phyloP scores from a whole-genome alignment of 2,329 filamentous ascomycete genomes.

The Dactylonectria macrodidyma region DNA sequence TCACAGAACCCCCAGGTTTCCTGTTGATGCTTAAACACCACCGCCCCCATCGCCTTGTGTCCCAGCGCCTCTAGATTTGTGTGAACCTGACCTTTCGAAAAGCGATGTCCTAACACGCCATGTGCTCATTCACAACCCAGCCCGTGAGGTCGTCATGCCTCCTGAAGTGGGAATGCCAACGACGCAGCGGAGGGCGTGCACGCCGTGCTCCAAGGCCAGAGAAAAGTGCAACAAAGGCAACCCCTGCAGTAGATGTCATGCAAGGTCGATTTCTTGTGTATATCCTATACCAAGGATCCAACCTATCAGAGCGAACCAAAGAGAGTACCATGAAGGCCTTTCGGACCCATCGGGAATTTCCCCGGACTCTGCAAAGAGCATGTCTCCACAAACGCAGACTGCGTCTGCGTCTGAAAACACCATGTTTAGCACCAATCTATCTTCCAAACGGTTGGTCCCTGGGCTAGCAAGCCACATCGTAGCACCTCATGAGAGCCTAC shows the following conservation, averaged over 20 bases:
- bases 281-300: constrained; percentile 20
- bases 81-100: not conserved
- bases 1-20: too few relatives aligned
- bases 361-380: constrained; percentile 3
- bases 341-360: constrained; percentile 5
- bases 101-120: constrained; percentile 21
- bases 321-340: not conserved
- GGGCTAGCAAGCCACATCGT: not conserved
- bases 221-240: constrained; percentile 34
- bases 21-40: not conserved
- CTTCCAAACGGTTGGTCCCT: not conserved
- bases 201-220: constrained; percentile 31
- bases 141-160: not conserved
- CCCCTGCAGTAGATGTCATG: constrained; percentile 33
- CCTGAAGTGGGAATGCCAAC: not conserved
- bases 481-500: not conserved
- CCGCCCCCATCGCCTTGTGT: too few relatives aligned
- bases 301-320: not conserved
- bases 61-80: not conserved
- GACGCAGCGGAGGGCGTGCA: constrained; percentile 4
- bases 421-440: not conserved
- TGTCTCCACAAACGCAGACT: not conserved
- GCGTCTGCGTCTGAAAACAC: not conserved
- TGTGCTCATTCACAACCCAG: constrained; percentile 2
- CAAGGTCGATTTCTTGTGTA: constrained; percentile 21